Conservation (phyloP, 495 filamentous ascomycete species). For the Aspergillus ellipticus region DNA sequence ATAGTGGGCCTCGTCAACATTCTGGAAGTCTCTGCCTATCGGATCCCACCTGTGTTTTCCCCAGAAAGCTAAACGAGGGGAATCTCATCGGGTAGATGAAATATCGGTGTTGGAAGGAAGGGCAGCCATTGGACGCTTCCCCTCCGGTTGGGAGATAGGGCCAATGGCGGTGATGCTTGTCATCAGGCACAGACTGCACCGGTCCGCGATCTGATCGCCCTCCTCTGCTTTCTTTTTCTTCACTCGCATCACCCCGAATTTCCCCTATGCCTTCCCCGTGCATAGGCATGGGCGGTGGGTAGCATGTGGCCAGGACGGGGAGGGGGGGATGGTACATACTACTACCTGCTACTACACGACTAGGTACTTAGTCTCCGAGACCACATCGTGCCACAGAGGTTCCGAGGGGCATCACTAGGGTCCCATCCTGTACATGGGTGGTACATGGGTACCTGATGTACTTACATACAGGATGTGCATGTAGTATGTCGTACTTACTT, state of each 20-base stretch:
- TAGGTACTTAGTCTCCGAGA: not conserved
- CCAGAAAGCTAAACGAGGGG: constrained; percentile 13
- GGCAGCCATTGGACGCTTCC: constrained; percentile 1
- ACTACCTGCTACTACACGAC: no score
- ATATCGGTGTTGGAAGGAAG: constrained; percentile 11
- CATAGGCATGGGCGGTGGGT: not conserved
- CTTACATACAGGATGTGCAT: not conserved
- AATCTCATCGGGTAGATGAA: constrained; percentile 5
- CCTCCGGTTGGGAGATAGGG: not conserved
- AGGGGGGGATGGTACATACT: no score
- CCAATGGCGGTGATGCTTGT: not conserved
- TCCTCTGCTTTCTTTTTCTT: not conserved
- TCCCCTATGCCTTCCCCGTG: not conserved
- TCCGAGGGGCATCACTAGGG: not conserved
- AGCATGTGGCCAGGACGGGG: not conserved
- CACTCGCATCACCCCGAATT: not conserved
- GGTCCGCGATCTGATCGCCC: constrained; percentile 2
- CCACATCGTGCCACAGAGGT: not conserved
- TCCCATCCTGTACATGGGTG: not conserved
- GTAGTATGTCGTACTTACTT: not conserved
- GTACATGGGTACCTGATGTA: not conserved
- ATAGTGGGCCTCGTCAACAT: constrained; percentile 6
- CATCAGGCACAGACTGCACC: constrained; percentile 13
- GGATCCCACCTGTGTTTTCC: constrained; percentile 10
- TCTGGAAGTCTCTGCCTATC: constrained; percentile 9